phyloP scores from a whole-genome alignment of 768 basidiomycete species.

The Polyporus arcularius region DNA sequence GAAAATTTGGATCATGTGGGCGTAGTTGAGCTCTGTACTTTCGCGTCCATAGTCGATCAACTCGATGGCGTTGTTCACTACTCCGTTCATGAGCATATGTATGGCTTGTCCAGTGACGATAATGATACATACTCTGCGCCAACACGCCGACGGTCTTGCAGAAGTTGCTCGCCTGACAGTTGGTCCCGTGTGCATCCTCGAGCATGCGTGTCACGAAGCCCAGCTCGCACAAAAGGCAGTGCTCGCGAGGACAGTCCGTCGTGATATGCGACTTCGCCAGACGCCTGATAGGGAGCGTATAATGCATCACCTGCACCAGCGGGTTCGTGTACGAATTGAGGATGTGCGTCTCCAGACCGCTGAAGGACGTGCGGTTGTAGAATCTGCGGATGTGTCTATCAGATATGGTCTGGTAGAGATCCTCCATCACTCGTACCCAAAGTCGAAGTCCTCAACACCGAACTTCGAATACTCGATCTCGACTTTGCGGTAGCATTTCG shows the following conservation, averaged over 20 bases:
- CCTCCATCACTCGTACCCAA: constrained; percentile 61
- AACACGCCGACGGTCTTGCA: constrained; percentile 90
- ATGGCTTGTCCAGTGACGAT: not conserved
- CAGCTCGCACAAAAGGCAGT: constrained; percentile 92
- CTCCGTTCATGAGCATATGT: not conserved
- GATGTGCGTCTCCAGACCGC: constrained; percentile 96
- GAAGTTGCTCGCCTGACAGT: constrained; percentile 97
- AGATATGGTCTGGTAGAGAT: not conserved
- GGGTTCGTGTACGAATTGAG: constrained; percentile 96
- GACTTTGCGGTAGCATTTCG: constrained; percentile 83
- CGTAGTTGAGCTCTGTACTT: constrained; percentile 71
- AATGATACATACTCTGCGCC: constrained; percentile 64
- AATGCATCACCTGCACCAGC: constrained; percentile 88
- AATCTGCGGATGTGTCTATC: constrained; percentile 41
- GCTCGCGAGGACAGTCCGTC: constrained; percentile 83
- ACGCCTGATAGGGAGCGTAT: constrained; percentile 70
- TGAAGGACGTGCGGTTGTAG: constrained; percentile 89
- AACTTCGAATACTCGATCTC: constrained; percentile 99
- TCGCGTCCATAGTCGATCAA: constrained; percentile 88
- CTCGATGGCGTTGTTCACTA: constrained; percentile 78
- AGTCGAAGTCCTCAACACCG: constrained; percentile 98
- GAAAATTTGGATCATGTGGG: constrained; percentile 90
- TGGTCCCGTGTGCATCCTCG: constrained; percentile 90
- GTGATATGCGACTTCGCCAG: constrained; percentile 92
- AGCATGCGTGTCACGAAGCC: constrained; percentile 96